Evolutionary conservation across 139 green algal genomes (phyloP), one percentile per base, ranked within the genome.

Genomic region (Nannochloris sp.): DNA sequence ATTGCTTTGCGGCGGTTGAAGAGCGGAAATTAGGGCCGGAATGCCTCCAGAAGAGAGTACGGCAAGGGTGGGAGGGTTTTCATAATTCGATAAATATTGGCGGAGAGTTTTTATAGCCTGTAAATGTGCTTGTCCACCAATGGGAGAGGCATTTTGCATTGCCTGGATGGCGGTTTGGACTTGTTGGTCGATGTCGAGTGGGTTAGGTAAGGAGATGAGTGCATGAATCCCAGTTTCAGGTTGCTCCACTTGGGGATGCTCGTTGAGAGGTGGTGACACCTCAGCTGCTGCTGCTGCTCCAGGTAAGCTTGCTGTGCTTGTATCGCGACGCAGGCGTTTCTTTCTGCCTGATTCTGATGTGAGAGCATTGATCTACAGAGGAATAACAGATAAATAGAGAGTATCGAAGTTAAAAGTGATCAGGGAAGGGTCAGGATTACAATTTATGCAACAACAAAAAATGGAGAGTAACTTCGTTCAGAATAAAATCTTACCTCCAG

Each of bases 291-390:
- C 44, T n/a, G 23, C 24, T 53, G 44, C 19, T 27, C 44, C 23
- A 27, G 23, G 44, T 33, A 75, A 38, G 24, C 51, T 66, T 31
- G 53, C 51, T 8, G 60, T 31, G 7, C 53, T 67, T 14, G 54
- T 30, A 25, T 76, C 70, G 14, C 70, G 54, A 23, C 67, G 68
- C 54, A 76, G 44, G 3, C 70, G 48, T 47, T 76, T 76, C 36
- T 31, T 29, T 29, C 47, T 57, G 9, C 37, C 37, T n/a, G n/a
- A n/a, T n/a, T n/a, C n/a, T n/a, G n/a, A n/a, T n/a, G n/a, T n/a
- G n/a, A n/a, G n/a, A n/a, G n/a, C n/a, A n/a, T n/a, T n/a, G n/a
- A n/a, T n/a, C n/a, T n/a, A n/a, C n/a, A n/a, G n/a, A n/a, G n/a
- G n/a, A n/a, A n/a, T n/a, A n/a, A n/a, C n/a, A n/a, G n/a, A n/a